Conservation (phyloP, 805 yeast species). For the Suhomyces pyralidae region DNA sequence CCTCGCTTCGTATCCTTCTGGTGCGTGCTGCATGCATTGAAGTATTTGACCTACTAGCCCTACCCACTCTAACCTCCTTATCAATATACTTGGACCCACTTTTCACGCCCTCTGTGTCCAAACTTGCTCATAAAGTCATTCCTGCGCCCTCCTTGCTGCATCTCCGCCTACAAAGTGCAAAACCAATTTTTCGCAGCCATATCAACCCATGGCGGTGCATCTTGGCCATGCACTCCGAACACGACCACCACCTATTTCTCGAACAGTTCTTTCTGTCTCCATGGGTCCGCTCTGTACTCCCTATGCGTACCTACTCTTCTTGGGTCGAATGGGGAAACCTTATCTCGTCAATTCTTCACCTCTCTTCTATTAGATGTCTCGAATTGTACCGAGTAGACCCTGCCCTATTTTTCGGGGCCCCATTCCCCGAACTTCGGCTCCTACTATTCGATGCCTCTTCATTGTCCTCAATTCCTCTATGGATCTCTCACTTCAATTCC, state of each 20-base stretch:
- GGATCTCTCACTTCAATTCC: neutral
- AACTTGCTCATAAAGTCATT: neutral
- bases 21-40: neutral
- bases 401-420: neutral
- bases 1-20: neutral
- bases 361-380: neutral
- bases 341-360: neutral
- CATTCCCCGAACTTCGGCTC: neutral
- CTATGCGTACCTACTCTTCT: neutral
- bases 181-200: neutral
- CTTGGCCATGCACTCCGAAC: neutral
- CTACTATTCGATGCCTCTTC: neutral
- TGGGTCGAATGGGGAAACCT: neutral
- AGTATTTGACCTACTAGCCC: neutral
- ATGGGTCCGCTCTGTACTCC: neutral
- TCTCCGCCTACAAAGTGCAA: neutral
- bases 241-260: neutral
- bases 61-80: neutral
- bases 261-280: neutral
- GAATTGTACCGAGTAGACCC: neutral
- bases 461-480: neutral
- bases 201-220: neutral
- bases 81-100: neutral
- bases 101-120: neutral
- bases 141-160: neutral